Evolutionary conservation across 2,329 filamentous ascomycete genomes (phyloP).

Genomic region (Pezicula carpinea): DNA sequence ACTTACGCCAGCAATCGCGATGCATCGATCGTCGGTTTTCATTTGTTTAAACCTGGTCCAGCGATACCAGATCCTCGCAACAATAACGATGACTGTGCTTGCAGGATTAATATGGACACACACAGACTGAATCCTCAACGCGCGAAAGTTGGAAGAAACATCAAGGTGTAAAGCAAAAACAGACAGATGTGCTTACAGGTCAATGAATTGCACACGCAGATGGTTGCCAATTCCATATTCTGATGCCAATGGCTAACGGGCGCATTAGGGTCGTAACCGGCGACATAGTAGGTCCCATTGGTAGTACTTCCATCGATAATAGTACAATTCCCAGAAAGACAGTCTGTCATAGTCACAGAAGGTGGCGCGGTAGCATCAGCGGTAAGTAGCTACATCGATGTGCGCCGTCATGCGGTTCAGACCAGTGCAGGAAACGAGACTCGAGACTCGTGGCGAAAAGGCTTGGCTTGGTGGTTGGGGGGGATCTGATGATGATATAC

Average conservation of each 20-base stretch:
- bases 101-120: too few species aligned
- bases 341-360: not conserved
- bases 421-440: too few species aligned
- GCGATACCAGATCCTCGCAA: constrained; percentile 22
- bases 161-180: constrained; percentile 1
- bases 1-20: constrained; percentile 24
- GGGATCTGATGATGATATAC: too few species aligned
- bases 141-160: not conserved
- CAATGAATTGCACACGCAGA: constrained; percentile 21
- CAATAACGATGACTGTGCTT: constrained; percentile 20
- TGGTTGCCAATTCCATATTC: constrained; percentile 22
- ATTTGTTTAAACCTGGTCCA: constrained; percentile 20
- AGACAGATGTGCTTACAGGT: constrained; percentile 22
- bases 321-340: constrained; percentile 11
- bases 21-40: constrained; percentile 26
- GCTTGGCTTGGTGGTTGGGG: too few species aligned
- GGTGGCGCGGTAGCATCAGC: not conserved
- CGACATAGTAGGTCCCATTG: constrained; percentile 16
- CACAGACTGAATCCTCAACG: too few species aligned
- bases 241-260: constrained; percentile 22
- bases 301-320: constrained; percentile 13
- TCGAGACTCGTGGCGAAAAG: too few species aligned
- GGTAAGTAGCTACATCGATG: not conserved
- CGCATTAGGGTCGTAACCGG: constrained; percentile 19
- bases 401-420: too few species aligned